phyloP scores from a whole-genome alignment of 2,329 filamentous ascomycete genomes.

The Paramyrothecium roridum region DNA sequence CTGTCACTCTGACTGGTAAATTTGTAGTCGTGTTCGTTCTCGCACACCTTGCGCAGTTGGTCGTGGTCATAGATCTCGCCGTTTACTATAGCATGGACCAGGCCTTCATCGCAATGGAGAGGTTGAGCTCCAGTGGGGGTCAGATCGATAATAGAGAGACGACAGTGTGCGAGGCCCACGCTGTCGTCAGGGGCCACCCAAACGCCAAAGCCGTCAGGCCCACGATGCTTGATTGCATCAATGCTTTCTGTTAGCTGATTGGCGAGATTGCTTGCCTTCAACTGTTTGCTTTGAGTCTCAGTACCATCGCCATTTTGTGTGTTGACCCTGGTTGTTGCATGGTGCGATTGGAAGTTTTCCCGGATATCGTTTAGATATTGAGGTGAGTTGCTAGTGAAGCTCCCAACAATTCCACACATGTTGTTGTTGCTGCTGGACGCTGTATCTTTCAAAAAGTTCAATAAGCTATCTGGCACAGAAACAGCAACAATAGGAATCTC shows the following conservation, averaged over 20 bases:
- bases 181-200: background rate
- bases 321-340: background rate
- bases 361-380: background rate
- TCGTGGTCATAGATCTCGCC: constrained; percentile 58
- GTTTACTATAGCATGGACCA: constrained; percentile 55
- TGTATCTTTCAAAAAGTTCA: background rate
- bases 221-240: background rate
- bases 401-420: background rate
- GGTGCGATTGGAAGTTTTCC: background rate
- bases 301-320: background rate
- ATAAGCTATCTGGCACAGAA: background rate
- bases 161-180: constrained; percentile 40
- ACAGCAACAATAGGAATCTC: too few relatives aligned
- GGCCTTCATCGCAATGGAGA: constrained; percentile 30
- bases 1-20: constrained; percentile 8
- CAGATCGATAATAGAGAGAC: constrained; percentile 52
- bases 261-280: background rate
- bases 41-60: constrained; percentile 2
- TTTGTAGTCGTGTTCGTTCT: constrained; percentile 3
- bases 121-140: constrained; percentile 44
- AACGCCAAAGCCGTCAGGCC: background rate
- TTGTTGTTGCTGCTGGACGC: background rate
- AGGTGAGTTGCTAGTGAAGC: background rate
- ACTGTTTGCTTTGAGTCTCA: background rate
- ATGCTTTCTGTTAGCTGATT: background rate